Evolutionary conservation across 768 basidiomycete species (phyloP).

Genomic region (Paxillus involutus): DNA sequence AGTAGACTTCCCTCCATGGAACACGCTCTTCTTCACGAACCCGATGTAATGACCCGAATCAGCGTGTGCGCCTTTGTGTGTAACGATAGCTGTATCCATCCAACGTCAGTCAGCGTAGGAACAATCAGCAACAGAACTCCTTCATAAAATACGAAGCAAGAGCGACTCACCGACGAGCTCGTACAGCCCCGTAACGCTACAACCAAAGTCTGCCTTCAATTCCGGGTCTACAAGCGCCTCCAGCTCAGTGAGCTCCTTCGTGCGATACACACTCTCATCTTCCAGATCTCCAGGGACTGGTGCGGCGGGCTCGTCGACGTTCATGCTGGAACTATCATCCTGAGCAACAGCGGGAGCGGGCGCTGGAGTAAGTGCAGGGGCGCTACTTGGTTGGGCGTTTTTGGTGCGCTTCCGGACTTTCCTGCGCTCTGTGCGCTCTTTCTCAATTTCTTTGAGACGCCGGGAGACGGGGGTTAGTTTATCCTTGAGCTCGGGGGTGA

Average conservation of each 20-base stretch:
- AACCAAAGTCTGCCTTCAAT: conserved; percentile 66
- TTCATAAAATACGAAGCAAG: not conserved
- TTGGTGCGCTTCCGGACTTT: conserved; percentile 82
- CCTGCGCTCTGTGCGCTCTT: conserved; percentile 78
- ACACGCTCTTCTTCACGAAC: conserved; percentile 78
- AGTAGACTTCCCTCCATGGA: conserved; percentile 39
- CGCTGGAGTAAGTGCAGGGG: conserved; percentile 20
- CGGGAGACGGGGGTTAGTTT: conserved; percentile 72
- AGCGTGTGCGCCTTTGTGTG: conserved; percentile 94
- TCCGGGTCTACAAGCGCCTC: conserved; percentile 61
- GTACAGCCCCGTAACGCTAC: conserved; percentile 80
- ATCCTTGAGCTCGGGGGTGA: conserved; percentile 72
- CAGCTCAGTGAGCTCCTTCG: conserved; percentile 65
- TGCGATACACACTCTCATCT: conserved; percentile 63
- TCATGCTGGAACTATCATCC: conserved; percentile 29
- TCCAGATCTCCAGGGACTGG: conserved; percentile 41
- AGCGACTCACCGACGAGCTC: conserved; percentile 78
- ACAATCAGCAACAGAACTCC: conserved; percentile 3
- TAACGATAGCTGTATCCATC: conserved; percentile 74
- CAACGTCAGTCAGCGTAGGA: not conserved
- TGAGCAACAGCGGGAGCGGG: conserved; percentile 3
- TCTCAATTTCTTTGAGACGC: conserved; percentile 76
- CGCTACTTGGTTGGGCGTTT: conserved; percentile 15
- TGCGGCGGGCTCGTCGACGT: conserved; percentile 50
- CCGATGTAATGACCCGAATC: conserved; percentile 97